Conservation (phyloP, 352 stramenopile genomes). For the Phytophthora chlamydospora region DNA sequence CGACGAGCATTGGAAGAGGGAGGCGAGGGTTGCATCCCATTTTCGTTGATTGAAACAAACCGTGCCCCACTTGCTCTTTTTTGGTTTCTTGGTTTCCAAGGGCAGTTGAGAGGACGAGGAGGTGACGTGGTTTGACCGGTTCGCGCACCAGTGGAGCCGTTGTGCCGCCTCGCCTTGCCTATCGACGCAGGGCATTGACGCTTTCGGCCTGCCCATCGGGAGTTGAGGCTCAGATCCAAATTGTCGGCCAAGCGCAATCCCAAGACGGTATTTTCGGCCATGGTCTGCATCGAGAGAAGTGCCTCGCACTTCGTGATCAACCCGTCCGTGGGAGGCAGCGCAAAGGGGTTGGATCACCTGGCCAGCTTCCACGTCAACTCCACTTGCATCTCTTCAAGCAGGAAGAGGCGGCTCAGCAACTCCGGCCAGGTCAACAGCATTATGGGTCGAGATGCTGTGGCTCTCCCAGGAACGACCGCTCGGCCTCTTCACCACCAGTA, state of each 20-base stretch:
- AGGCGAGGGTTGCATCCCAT: constrained; percentile 27
- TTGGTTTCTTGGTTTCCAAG: constrained; percentile 31
- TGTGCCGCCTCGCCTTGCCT: constrained; percentile 14
- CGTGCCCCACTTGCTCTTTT: constrained; percentile 35
- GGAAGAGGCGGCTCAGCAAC: constrained; percentile 30
- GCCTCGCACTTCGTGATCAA: constrained; percentile 35
- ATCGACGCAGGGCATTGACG: constrained; percentile 14
- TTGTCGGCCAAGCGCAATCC: constrained; percentile 40
- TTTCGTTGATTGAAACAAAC: constrained; percentile 33
- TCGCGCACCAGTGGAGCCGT: constrained; percentile 29
- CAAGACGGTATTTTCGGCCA: constrained; percentile 41
- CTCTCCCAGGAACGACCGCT: constrained; percentile 19
- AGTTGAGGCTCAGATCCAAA: constrained; percentile 35
- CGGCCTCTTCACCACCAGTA: constrained; percentile 63
- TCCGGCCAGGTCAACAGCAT: constrained; percentile 6
- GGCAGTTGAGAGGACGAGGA: constrained; percentile 32
- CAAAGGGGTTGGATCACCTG: constrained; percentile 13
- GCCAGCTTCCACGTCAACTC: constrained; percentile 15
- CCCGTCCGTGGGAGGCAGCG: constrained; percentile 17
- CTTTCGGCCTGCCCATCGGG: constrained; percentile 10
- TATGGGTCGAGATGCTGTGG: constrained; percentile 25
- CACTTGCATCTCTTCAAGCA: constrained; percentile 16
- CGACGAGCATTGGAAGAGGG: neutral
- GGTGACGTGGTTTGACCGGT: constrained; percentile 24
- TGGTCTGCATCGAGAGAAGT: constrained; percentile 37